Evolutionary conservation across 257 asterid species (phyloP).

Genomic region (Solanum bulbocastanum): DNA sequence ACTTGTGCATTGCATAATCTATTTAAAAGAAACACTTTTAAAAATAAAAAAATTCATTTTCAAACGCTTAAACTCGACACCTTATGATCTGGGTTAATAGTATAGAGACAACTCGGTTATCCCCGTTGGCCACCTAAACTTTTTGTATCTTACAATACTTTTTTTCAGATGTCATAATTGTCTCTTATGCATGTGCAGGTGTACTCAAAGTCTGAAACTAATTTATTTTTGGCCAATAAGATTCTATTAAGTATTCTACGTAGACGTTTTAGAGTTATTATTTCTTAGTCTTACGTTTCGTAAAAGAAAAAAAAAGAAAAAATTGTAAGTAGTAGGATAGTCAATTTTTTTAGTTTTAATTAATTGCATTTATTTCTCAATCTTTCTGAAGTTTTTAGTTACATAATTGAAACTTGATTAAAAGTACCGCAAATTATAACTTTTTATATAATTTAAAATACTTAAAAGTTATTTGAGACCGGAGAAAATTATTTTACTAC

Average conservation of each 20-base stretch:
- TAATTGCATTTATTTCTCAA: not conserved
- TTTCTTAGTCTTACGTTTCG: not conserved
- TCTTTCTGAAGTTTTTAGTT: not conserved
- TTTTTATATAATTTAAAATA: not conserved
- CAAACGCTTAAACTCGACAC: too few relatives aligned
- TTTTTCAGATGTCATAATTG: not conserved
- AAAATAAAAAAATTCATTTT: too few relatives aligned
- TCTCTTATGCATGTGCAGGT: not conserved
- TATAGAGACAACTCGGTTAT: not conserved
- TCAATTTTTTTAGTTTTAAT: not conserved
- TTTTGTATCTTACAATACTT: not conserved
- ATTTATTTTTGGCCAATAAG: not conserved
- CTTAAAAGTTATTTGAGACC: not conserved
- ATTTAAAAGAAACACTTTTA: too few relatives aligned
- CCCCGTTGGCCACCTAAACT: not conserved
- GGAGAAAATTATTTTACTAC: not conserved
- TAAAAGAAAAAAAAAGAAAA: not conserved
- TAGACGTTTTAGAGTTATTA: not conserved
- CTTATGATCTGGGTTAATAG: not conserved
- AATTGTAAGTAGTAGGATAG: not conserved
- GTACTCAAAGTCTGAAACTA: not conserved
- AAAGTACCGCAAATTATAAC: not conserved
- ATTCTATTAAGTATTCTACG: not conserved
- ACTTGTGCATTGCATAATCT: accelerated
- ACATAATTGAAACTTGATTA: not conserved